Percentiles rank a stretch among this genome's conserved stretches.
These are phyloP conservation scores for Aspergillus affinis DNA, from an alignment of 495 filamentous ascomycete genomes.

Conservation along the genomic window DNA sequence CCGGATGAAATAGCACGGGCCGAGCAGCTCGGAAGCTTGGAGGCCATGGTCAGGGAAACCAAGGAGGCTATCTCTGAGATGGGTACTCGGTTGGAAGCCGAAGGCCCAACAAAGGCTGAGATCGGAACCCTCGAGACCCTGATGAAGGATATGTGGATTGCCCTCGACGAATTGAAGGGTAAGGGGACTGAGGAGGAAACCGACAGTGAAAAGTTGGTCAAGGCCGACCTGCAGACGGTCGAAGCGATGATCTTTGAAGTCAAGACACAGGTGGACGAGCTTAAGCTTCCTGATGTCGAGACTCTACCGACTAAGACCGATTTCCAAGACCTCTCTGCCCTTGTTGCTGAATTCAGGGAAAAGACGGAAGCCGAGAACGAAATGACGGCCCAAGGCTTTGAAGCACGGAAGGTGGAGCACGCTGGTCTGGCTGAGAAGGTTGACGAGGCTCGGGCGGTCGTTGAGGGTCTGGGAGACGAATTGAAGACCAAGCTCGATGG, in stretches of 20 bases:
- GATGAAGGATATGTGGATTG: constrained; percentile 68
- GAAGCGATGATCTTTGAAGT: constrained; percentile 77
- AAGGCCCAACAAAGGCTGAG: constrained; percentile 71
- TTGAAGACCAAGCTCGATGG: constrained; percentile 62
- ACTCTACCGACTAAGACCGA: constrained; percentile 61
- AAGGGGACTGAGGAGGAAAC: constrained; percentile 55
- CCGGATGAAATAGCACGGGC: constrained; percentile 62
- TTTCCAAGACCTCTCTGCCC: constrained; percentile 61
- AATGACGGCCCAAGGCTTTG: constrained; percentile 72
- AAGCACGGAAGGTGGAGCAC: constrained; percentile 70
- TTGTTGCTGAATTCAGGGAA: constrained; percentile 70
- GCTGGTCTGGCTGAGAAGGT: constrained; percentile 58
- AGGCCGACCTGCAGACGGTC: constrained; percentile 75
- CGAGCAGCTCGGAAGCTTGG: constrained; percentile 73
- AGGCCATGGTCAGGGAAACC: constrained; percentile 66
- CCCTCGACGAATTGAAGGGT: constrained; percentile 76
- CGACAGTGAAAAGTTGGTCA: constrained; percentile 65
- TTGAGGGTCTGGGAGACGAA: constrained; percentile 64
- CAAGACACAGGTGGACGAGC: constrained; percentile 70
- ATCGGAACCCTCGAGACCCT: constrained; percentile 71
- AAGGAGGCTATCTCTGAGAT: constrained; percentile 66
- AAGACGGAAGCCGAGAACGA: constrained; percentile 68
- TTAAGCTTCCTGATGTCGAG: constrained; percentile 64
- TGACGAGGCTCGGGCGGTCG: constrained; percentile 53
- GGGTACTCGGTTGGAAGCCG: constrained; percentile 54